phyloP scores from a whole-genome alignment of 306 rosid species.

The Cucurbita moschata region DNA sequence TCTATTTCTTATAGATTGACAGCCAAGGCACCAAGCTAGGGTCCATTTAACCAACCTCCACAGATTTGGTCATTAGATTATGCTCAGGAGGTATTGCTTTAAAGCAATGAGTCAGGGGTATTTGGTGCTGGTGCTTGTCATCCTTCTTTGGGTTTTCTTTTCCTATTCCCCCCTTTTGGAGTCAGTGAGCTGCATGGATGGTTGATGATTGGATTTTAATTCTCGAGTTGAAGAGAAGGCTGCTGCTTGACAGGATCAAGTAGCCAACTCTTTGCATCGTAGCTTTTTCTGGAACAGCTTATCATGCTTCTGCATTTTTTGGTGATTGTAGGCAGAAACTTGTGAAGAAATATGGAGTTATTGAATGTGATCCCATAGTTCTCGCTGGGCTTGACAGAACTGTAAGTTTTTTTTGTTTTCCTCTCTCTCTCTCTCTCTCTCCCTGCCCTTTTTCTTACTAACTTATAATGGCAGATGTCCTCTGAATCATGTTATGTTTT shows the following conservation, averaged over 20 bases:
- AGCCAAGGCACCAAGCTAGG: not conserved
- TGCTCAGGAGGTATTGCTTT: not conserved
- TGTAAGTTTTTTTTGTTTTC: constrained; percentile 24
- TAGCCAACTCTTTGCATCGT: not conserved
- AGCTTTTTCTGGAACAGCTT: constrained; percentile 3
- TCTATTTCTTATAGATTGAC: not conserved
- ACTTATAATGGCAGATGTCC: not conserved
- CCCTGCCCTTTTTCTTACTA: not conserved
- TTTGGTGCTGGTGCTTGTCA: not conserved
- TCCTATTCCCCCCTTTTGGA: not conserved
- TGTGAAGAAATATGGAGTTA: constrained; percentile 70
- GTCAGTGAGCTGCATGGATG: not conserved
- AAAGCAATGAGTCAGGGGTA: not conserved
- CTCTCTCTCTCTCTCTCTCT: not conserved
- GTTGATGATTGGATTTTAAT: no score
- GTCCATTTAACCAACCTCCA: not conserved
- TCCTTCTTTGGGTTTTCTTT: not conserved
- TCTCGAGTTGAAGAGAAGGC: not conserved
- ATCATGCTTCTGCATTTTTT: constrained; percentile 10
- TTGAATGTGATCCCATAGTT: constrained; percentile 58
- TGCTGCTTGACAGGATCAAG: not conserved
- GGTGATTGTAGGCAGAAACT: constrained; percentile 43
- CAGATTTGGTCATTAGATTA: not conserved
- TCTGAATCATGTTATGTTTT: not conserved
- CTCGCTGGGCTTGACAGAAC: constrained; percentile 65